Evolutionary conservation across 805 yeast genomes (phyloP).

Genomic region (Cyberlindnera misumaiensis): DNA sequence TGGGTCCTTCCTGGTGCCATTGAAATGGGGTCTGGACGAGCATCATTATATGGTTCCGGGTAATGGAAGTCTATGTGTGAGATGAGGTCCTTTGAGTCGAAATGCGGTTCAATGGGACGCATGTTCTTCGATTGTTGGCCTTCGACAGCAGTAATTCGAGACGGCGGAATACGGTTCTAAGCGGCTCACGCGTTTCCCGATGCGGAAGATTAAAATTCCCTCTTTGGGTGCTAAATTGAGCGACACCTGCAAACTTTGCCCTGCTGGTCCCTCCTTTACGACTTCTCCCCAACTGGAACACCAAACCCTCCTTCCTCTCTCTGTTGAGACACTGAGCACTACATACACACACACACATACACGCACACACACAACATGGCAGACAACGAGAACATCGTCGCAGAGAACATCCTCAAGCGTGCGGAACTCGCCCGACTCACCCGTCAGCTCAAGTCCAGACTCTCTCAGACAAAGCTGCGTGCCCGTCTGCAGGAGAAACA

Average conservation of each 20-base stretch:
- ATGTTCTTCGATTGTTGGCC: background rate
- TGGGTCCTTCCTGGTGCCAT: conserved; percentile 10
- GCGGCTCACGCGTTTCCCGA: background rate
- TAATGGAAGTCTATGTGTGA: conserved; percentile 6
- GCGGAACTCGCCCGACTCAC: conserved; percentile 41
- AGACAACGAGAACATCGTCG: conserved; percentile 32
- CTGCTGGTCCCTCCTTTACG: background rate
- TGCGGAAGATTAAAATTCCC: background rate
- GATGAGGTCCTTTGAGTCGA: background rate
- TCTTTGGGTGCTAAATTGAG: background rate
- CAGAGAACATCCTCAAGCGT: conserved; percentile 35
- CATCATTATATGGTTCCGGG: conserved; percentile 6
- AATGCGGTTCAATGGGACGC: background rate
- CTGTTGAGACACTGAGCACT: background rate
- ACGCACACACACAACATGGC: conserved; percentile 6
- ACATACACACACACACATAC: background rate
- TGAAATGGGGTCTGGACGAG: conserved; percentile 7
- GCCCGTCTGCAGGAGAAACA: conserved; percentile 14
- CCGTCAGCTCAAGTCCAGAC: conserved; percentile 34
- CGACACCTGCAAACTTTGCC: background rate
- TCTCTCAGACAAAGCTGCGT: conserved; percentile 35
- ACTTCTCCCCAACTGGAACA: background rate
- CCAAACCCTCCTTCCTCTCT: background rate
- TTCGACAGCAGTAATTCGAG: too few species aligned
- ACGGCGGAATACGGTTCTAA: too few species aligned